Base-by-base conservation (phyloP, 257 asterid species). In the Datura wrightii region DNA sequence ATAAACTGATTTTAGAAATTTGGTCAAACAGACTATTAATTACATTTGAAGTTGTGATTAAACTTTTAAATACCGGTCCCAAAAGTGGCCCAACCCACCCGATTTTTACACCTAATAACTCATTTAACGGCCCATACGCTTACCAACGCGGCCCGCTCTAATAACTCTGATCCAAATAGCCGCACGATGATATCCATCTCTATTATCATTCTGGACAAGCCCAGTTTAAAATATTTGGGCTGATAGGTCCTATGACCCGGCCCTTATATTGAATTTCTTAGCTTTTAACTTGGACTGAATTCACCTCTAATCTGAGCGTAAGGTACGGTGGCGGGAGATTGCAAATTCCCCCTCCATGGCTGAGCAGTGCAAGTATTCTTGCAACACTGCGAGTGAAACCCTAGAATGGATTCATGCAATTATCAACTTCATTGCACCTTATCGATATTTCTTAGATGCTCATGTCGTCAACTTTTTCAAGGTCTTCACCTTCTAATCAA, bases 381-480 rank as follows among this genome's bases (percentile, higher is more conserved):
- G 97, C 93, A 83, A 58, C 24, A 88, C 96, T 53, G 93, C 95
- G 0, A 83, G 65, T 19, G 97, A 92, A 87, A 94, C 97, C 16
- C 87, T 89, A 48, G 92, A 92, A 86, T 95, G 99, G 99, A 94
- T 95, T 82, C 90, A 79, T 50, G 95, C 97, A 36, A 93, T 94
- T 56, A 82, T 89, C 53, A 84, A 89, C n/a, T 95, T 94, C 89
- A 89, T 94, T 79, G 69, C 90, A 82, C 94, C 92, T 1, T 92
- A 89, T 87, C 86, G 93, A 76, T 94, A 94, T 89, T 91, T 94
- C 66, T 50, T 94, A 5, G 94, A 93, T 10, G 95, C 93, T 50
- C 98, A 91, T 82, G 95, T 94, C 67, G 95, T 92, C 88, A 92
- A 93, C 89, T 96, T 94, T 91, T 94, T 92, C 91, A 92, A 87